Conservation (phyloP, 441 rosid species). For the Adansonia gregorii region DNA sequence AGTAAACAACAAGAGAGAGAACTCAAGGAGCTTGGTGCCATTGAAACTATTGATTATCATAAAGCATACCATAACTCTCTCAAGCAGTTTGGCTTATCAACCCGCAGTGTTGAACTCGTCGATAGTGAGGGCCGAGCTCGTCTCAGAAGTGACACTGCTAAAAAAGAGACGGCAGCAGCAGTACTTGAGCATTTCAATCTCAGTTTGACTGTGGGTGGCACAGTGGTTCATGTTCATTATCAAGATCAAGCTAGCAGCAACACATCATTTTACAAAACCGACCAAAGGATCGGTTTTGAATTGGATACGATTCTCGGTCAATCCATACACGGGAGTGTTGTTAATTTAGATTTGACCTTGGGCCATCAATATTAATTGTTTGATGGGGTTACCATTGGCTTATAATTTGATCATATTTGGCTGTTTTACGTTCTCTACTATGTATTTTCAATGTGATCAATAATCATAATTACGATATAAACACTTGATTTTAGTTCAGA, state of each 20-base stretch:
- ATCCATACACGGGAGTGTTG: background rate
- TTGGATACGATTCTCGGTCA: background rate
- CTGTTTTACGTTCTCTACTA: too few species aligned
- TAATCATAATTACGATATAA: background rate
- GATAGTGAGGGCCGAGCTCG: background rate
- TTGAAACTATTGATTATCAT: too few species aligned
- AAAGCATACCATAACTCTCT: background rate
- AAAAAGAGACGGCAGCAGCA: background rate
- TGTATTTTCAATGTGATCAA: background rate
- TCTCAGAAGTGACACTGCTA: background rate
- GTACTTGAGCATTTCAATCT: background rate
- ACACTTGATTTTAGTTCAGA: too few species aligned
- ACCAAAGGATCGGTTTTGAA: background rate
- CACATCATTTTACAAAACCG: background rate
- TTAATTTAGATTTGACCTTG: slow-evolving; percentile 10
- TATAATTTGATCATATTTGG: background rate
- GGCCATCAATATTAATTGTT: background rate
- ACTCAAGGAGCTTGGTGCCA: background rate
- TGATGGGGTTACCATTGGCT: background rate
- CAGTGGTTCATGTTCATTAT: background rate
- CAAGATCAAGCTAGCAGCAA: background rate
- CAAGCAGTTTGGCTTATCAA: background rate
- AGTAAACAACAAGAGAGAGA: background rate
- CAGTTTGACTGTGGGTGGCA: background rate
- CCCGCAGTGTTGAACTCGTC: background rate